A percentile compares a stretch with the other conserved stretches of the same genome.
Conservation (phyloP, 148 eudicot species). For the Chenopodium album region DNA sequence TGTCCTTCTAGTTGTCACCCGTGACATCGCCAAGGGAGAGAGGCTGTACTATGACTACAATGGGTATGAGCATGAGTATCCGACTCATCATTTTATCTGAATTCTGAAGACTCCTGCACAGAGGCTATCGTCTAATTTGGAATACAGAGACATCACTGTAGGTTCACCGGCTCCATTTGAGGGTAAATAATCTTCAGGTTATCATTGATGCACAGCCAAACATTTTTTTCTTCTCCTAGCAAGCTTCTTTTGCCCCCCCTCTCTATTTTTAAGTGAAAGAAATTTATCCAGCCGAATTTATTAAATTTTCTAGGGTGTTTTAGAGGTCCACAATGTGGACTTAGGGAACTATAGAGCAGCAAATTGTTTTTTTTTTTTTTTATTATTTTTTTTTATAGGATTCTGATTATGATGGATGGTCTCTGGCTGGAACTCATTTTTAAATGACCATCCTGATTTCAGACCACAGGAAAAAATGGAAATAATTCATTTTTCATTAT, state of each 20-base stretch:
- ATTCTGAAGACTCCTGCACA: conserved; percentile 33
- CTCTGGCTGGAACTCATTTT: conserved; percentile 14
- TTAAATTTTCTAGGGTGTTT: conserved; percentile 14
- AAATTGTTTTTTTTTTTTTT: conserved; percentile 7
- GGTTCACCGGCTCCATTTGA: neutral
- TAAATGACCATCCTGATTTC: conserved; percentile 22
- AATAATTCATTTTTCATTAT: neutral
- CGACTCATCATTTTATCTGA: conserved; percentile 81
- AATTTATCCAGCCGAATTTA: conserved; percentile 14
- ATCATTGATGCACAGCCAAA: conserved; percentile 10
- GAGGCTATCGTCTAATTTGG: conserved; percentile 14
- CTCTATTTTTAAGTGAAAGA: neutral
- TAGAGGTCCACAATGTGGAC: conserved; percentile 25
- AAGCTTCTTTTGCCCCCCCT: neutral
- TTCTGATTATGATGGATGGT: conserved; percentile 27
- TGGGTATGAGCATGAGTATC: conserved; percentile 83
- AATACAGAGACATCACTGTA: neutral
- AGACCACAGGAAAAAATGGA: conserved; percentile 27
- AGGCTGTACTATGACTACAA: conserved; percentile 92
- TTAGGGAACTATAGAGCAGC: conserved; percentile 26
- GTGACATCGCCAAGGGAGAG: conserved; percentile 90
- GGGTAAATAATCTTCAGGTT: conserved; percentile 13
- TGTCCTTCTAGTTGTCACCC: conserved; percentile 75
- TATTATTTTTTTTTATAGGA: neutral
- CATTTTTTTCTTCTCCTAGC: neutral